phyloP scores from a whole-genome alignment of 129 eudicot genomes.

The Solidago caesia region DNA sequence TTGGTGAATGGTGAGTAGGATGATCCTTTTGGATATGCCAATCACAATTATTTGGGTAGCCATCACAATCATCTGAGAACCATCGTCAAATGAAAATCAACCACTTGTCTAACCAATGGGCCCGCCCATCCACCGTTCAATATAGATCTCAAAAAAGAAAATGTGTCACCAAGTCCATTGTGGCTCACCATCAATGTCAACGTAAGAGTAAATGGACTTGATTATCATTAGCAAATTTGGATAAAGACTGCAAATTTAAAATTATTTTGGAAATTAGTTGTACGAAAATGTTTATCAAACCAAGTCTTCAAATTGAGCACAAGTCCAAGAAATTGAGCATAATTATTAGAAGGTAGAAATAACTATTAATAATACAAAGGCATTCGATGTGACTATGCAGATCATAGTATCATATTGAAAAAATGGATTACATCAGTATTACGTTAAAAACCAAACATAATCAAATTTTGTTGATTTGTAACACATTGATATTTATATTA shows the following conservation, averaged over 20 bases:
- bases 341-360: not conserved
- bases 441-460: too few relatives aligned
- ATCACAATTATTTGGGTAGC: slow-evolving; percentile 26
- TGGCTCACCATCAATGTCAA: not conserved
- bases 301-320: not conserved
- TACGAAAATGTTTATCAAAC: not conserved
- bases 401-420: too few relatives aligned
- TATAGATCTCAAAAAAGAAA: slow-evolving; percentile 10
- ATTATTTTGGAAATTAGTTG: not conserved
- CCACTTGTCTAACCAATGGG: slow-evolving; percentile 26
- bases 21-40: slow-evolving; percentile 32
- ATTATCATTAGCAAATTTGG: not conserved
- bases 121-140: slow-evolving; percentile 22
- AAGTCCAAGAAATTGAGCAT: not conserved
- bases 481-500: too few relatives aligned
- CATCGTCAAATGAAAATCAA: slow-evolving; percentile 31
- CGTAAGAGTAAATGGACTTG: not conserved
- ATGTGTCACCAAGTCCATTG: slow-evolving; percentile 17
- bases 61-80: slow-evolving; percentile 23
- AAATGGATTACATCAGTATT: too few relatives aligned
- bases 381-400: too few relatives aligned
- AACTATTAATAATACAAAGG: too few relatives aligned
- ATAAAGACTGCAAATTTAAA: not conserved
- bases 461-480: too few relatives aligned
- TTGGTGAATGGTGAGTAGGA: slow-evolving; percentile 25